A percentile compares a stretch with the other conserved stretches of the same genome.
phyloP scores from a whole-genome alignment of 768 basidiomycete genomes.

The Mycena latifolia region DNA sequence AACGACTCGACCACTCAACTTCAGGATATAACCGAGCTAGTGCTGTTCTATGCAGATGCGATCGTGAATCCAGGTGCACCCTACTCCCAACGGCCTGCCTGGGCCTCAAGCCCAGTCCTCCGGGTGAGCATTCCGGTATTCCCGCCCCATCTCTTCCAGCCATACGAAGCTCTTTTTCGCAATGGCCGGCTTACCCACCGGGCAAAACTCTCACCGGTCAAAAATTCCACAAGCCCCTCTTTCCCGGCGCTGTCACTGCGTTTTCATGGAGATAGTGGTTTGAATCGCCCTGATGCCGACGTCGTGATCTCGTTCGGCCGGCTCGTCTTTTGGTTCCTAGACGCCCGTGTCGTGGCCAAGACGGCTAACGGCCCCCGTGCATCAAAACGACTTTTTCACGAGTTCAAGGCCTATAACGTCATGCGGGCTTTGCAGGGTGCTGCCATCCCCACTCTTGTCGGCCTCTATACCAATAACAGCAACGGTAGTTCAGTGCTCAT shows the following conservation, averaged over 20 bases:
- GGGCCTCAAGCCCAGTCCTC: background rate
- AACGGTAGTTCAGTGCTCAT: slow-evolving; percentile 1
- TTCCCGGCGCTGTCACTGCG: background rate
- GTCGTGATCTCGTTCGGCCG: slow-evolving; percentile 7
- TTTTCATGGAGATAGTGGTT: background rate
- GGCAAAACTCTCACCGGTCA: background rate
- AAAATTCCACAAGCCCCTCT: background rate
- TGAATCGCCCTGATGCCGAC: background rate
- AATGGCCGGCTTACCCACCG: slow-evolving; percentile 9
- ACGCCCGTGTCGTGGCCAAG: slow-evolving; percentile 3
- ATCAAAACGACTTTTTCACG: background rate
- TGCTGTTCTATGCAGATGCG: too few species aligned
- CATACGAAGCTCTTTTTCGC: slow-evolving; percentile 3
- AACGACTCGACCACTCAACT: too few species aligned
- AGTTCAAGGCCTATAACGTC: slow-evolving; percentile 6
- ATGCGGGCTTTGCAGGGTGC: slow-evolving; percentile 1
- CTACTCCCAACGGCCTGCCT: too few species aligned
- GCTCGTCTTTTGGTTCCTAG: slow-evolving; percentile 1
- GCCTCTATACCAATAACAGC: background rate
- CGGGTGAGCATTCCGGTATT: slow-evolving; percentile 1
- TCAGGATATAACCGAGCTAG: too few species aligned
- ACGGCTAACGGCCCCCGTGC: background rate
- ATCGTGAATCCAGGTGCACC: too few species aligned
- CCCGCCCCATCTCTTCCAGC: slow-evolving; percentile 1
- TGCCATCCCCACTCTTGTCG: slow-evolving; percentile 7